These are phyloP conservation scores for Xylaria polymorpha DNA, from an alignment of 2,329 filamentous ascomycete genomes.

Conservation along the genomic window DNA sequence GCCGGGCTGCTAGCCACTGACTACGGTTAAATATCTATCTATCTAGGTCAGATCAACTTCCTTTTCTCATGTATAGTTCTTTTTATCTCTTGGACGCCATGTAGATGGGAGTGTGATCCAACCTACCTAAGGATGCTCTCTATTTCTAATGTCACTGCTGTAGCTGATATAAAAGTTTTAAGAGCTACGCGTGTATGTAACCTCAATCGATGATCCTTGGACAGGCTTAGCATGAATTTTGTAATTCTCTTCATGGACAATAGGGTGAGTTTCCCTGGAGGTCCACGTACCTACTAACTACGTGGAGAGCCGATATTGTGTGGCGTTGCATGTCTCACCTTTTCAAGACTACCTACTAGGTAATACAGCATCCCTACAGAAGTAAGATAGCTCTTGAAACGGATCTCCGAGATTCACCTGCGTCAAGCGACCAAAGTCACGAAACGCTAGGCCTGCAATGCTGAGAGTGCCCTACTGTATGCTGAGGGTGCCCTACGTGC, in stretches of 20 bases:
- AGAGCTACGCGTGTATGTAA: not conserved
- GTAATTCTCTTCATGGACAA: not conserved
- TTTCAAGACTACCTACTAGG: not conserved
- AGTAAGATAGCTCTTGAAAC: slow-evolving; percentile 6
- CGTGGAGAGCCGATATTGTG: slow-evolving; percentile 2
- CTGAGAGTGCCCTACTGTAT: slow-evolving; percentile 12
- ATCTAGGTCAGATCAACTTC: not conserved
- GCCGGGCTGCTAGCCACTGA: slow-evolving; percentile 1
- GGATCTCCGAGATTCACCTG: slow-evolving; percentile 8
- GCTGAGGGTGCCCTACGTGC: no score
- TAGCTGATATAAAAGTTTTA: not conserved
- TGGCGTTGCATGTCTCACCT: slow-evolving; percentile 24
- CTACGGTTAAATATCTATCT: not conserved
- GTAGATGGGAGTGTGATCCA: not conserved
- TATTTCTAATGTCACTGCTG: not conserved
- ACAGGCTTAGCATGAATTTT: not conserved
- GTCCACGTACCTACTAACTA: not conserved
- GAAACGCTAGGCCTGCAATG: slow-evolving; percentile 16
- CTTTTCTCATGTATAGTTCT: not conserved
- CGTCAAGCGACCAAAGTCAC: slow-evolving; percentile 26
- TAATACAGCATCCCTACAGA: slow-evolving; percentile 7
- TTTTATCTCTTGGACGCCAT: not conserved
- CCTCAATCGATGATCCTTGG: not conserved
- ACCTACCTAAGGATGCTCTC: not conserved
- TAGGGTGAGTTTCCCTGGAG: not conserved